Base-by-base conservation (phyloP, 257 asterid species). In the Lavandula angustifolia region DNA sequence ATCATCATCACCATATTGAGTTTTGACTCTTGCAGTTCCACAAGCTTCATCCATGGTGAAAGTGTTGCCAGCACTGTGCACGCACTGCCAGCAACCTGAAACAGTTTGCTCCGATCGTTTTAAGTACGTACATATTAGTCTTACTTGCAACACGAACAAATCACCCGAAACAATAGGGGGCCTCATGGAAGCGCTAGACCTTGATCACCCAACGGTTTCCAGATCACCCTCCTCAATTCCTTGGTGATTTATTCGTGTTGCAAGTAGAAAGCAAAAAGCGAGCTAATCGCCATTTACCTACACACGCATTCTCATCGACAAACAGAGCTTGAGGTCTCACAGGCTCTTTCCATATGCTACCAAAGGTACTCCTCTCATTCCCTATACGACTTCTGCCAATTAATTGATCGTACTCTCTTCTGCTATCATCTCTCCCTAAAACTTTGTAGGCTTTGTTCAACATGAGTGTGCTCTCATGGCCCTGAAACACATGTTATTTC, bases 61-160 rank as follows among this genome's bases (percentile, higher is more conserved):
- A 1, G 94, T 86, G 69, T 81, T 78, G 1, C 76, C 48, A 3
- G 94, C 84, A 1, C 75, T 67, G 67, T 83, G 81, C 72, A 81
- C 84, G 37, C 94, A 83, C 70, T 79, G 82, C 67, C 84, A 72
- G 68, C 94, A 86, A 9, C 94, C 94, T 82, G 66, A 40, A 69
- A 53, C 22, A 17, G 29, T 33, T 33, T n/a, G 18, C 11, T 1
- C 22, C 42, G 0, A 6, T 14, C 31, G 32, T 4, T 16, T 38
- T 57, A 9, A 57, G 42, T 7, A 34, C 9, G 46, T 8, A 10
- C 31, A 9, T n/a, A 1, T 1, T 7, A 13, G 4, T 57, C 49
- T 17, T 4, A 9, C 14, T 35, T 16, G 47, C 33, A 35, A 37
- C 48, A 9, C 16, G 10, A 57, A 38, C n/a, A 37, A 57, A 37